Conservation (phyloP, 306 rosid species). For the Malus sylvestris region DNA sequence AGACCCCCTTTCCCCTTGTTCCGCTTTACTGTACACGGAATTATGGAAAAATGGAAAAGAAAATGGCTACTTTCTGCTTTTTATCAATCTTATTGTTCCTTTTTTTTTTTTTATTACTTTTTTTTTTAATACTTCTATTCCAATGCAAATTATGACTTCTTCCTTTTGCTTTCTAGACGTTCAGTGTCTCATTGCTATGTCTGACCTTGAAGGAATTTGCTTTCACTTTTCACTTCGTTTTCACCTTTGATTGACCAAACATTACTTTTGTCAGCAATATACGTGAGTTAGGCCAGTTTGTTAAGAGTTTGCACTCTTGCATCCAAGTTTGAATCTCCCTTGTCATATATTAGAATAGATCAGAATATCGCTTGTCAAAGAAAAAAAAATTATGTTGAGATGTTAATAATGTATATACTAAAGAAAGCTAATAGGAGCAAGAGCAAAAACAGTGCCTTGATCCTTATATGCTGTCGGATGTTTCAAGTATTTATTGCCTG, state of each 20-base stretch:
- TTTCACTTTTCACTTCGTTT: neutral
- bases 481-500: neutral
- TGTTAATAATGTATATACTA: neutral
- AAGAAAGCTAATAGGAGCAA: neutral
- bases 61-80: conserved; percentile 32
- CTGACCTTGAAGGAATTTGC: neutral
- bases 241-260: neutral
- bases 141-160: neutral
- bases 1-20: conserved; percentile 18
- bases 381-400: no score
- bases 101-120: conserved; percentile 1
- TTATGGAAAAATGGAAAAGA: conserved; percentile 13
- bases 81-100: conserved; percentile 30
- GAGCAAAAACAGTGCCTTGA: neutral
- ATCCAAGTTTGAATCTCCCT: no score
- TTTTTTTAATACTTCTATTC: neutral
- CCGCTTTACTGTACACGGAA: neutral
- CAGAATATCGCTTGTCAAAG: no score
- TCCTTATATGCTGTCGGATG: neutral
- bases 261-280: neutral
- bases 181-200: neutral
- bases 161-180: neutral
- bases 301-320: no score
- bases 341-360: no score
- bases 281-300: no score